Base-by-base conservation (phyloP, 2,329 filamentous ascomycete species). In the Pseudocercospora crystallina region DNA sequence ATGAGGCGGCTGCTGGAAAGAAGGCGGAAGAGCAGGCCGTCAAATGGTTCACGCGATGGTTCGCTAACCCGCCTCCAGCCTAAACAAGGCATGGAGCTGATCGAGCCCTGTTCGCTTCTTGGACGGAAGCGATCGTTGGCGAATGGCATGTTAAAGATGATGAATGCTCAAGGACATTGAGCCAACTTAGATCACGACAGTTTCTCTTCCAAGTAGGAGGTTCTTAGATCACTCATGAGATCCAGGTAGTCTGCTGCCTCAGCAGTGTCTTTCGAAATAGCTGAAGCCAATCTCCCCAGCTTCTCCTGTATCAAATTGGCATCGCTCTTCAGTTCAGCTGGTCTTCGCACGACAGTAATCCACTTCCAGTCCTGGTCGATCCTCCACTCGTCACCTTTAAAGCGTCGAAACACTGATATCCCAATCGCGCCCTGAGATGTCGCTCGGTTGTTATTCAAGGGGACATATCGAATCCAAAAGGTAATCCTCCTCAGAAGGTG, bases 11-110 rank as follows among this genome's bases (percentile, higher is more conserved):
- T 49, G 50, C 55, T 33, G 68, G 69, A 13, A 64, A 69, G 61
- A 63, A 65, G 53, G 69, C 69, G 5, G 69, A 72, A 54, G 63
- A 57, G 26, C 69, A 72, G 53, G 70, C 70, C 5, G 56, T 73
- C 8, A 51, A 47, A 10, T 73, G 70, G 69, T 73, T 71, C 53
- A 57, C 41, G 26, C 63, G 59, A 47, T 69, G 67, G 65, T 71
- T 72, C 41, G 44, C 51, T 5, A 51, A 47, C 17, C 49, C 49
- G 15, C 37, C 52, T 11, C 37, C 49, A 43, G 40, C 40, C 3
- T 33, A n/a, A 33, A 14, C 40, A n/a, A 33, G 29, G 29, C 14
- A 12, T 3, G 32, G 30, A 15, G 40, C 20, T 46, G n/a, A 46
- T 20, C 14, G 30, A 10, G 4, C 7, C 20, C 20, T 26, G 20